Percentiles rank a stretch among this genome's conserved stretches.
Conservation (phyloP, 163 green algal species). For the Coccomyxa subellipsoidea region DNA sequence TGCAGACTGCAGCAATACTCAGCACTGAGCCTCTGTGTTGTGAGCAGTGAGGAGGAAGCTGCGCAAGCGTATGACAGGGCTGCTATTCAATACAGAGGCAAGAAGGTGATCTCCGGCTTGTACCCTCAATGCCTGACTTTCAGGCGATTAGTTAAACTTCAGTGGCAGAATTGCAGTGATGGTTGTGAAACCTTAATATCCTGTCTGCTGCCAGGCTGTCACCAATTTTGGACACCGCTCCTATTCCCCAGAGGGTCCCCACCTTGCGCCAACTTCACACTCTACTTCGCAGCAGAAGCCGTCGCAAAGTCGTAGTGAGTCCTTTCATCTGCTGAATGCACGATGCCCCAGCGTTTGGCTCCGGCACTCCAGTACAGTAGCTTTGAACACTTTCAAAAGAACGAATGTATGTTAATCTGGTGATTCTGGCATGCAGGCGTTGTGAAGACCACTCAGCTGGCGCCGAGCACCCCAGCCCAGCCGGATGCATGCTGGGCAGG, state of each 20-base stretch:
- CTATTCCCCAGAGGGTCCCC: neutral
- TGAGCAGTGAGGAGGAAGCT: conserved; percentile 41
- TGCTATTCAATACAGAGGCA: conserved; percentile 60
- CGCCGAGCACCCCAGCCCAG: neutral
- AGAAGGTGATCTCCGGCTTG: conserved; percentile 34
- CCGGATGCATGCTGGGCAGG: too few species aligned
- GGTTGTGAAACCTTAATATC: neutral
- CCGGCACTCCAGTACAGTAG: too few species aligned
- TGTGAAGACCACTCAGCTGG: neutral
- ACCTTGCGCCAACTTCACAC: neutral
- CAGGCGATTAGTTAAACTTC: neutral
- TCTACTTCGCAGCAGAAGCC: neutral
- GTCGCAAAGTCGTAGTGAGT: neutral
- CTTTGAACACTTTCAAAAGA: too few species aligned
- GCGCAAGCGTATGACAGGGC: conserved; percentile 47
- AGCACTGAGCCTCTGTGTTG: conserved; percentile 27
- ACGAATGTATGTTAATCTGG: too few species aligned
- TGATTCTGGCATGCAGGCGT: neutral
- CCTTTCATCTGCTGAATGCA: too few species aligned
- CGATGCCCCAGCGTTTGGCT: too few species aligned
- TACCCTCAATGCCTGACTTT: neutral
- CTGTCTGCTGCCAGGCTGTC: conserved; percentile 19
- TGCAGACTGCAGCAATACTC: neutral
- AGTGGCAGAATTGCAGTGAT: neutral
- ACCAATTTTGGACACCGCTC: conserved; percentile 27